phyloP scores from a whole-genome alignment of 225 moss, liverwort and hornwort species.

The Sphagnum tenellum region DNA sequence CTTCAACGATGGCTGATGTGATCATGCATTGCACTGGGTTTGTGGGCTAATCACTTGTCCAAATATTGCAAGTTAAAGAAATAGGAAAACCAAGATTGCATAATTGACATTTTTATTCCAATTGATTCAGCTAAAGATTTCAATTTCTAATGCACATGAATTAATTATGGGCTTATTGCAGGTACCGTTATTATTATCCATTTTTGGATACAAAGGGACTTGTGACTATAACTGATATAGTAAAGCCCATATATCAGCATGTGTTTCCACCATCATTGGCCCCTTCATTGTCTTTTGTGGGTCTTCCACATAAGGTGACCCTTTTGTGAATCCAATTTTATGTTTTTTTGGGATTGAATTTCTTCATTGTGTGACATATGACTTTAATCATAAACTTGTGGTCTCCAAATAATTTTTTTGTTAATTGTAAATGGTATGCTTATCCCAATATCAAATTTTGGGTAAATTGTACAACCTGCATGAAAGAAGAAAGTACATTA shows the following conservation, averaged over 20 bases:
- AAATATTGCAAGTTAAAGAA: neutral
- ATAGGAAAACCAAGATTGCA: too few relatives aligned
- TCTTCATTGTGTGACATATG: neutral
- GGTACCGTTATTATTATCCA: constrained; percentile 63
- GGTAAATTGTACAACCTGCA: too few relatives aligned
- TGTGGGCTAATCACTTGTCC: constrained; percentile 4
- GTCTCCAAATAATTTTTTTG: too few relatives aligned
- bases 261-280: constrained; percentile 73
- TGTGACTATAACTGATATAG: constrained; percentile 58
- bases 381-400: too few relatives aligned
- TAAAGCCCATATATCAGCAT: constrained; percentile 76
- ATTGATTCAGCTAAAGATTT: neutral
- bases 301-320: constrained; percentile 63
- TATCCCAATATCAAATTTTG: too few relatives aligned
- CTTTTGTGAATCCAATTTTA: neutral
- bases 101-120: neutral
- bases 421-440: too few relatives aligned
- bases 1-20: constrained; percentile 35
- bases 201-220: constrained; percentile 65
- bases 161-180: constrained; percentile 8
- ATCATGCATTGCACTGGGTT: constrained; percentile 89
- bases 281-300: constrained; percentile 75
- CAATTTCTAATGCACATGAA: too few relatives aligned
- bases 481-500: too few relatives aligned
- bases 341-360: neutral